Base-by-base conservation (phyloP, 805 yeast genomes). In the Wickerhamiella kurtzmanii region DNA sequence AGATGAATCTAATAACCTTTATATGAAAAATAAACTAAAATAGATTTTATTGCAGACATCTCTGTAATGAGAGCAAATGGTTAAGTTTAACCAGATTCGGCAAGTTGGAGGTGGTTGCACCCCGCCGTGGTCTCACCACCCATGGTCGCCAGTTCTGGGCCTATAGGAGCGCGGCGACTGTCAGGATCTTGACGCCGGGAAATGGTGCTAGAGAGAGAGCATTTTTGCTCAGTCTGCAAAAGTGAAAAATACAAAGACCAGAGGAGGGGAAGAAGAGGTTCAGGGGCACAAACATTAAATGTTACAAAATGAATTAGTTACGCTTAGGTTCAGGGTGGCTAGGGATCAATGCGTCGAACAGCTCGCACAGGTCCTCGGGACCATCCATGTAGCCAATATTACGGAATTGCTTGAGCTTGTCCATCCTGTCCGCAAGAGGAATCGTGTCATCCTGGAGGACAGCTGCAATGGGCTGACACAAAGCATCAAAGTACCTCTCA, bases 381-480 rank as follows among this genome's bases (percentile, higher is more conserved):
- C 58, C 60, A 17, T 53, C 48, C 11, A 54, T 20, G 17, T 58
- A 62, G 16, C 65, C 65, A 22, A 22, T 51, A 22, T 52, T 50
- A 21, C 64, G 53, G 56, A 59, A 54, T 8, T 54, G 44, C 43
- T 54, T 52, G 41, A 59, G 41, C 20, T 44, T 22, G 19, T 44
- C 44, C 16, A 44, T 41, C 16, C 37, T 38, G 6, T 48, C 51
- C 2, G 43, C 55, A n/a, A 44, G 37, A 4, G 47, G 11, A 9
- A 42, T 50, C 3, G 25, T 43, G 8, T 45, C 41, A 3, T 47
- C 35, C 16, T 35, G n/a, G 17, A 53, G 15, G 22, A 37, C 15
- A 13, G 35, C 20, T 3, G 51, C 47, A 20, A 50, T 25, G 3
- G 49, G 50, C 37, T 46, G 37, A 6, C 52, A 37, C 2, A 52